Evolutionary conservation across 805 yeast genomes (phyloP), one percentile per base, ranked within the genome.

Genomic region (Starmerella apicola): DNA sequence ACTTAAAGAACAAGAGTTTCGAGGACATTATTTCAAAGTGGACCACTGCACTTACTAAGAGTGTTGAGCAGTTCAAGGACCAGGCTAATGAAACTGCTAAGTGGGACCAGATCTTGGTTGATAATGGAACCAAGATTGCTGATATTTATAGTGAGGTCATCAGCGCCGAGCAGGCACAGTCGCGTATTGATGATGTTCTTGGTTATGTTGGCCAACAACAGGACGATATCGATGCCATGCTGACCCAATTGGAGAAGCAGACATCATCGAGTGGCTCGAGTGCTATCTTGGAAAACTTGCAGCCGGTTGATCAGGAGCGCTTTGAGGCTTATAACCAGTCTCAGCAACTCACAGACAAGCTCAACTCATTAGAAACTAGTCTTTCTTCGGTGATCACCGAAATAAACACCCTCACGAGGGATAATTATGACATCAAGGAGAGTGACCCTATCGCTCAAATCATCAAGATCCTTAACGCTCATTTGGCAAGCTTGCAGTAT

Each of bases 21-120:
- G 97, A 91, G 54, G 97, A 91, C 57, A 69, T 91, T 49, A 81
- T 91, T 32, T 73, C 85, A 12, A 85, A 81, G 60, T 91, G 98
- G 98, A 81, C 96, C 0, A 74, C 76, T 41, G 94, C 91, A 50
- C 62, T 91, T 43, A 67, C 88, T 2, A 68, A 72, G 12, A 75
- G 91, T 0, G 72, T 88, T 2, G 68, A 70, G 20, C 77, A 81
- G 27, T 91, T 86, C 61, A 78, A 78, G 43, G 61, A 67, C 10
- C 88, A 83, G 56, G 76, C 95, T 7, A 64, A 67, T 19, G 79
- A 78, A 44, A 76, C 88, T 17, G 76, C 78, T 45, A 69, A 71
- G 38, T 91, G 97, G 96, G 98, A 91, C 58, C 71, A 73, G 46
- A 73, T 78, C 15, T 66, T 91, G 34, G 86, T 84, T 9, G 72